Base-by-base conservation (phyloP, 2,329 filamentous ascomycete genomes). In the Microascus cirrosus region DNA sequence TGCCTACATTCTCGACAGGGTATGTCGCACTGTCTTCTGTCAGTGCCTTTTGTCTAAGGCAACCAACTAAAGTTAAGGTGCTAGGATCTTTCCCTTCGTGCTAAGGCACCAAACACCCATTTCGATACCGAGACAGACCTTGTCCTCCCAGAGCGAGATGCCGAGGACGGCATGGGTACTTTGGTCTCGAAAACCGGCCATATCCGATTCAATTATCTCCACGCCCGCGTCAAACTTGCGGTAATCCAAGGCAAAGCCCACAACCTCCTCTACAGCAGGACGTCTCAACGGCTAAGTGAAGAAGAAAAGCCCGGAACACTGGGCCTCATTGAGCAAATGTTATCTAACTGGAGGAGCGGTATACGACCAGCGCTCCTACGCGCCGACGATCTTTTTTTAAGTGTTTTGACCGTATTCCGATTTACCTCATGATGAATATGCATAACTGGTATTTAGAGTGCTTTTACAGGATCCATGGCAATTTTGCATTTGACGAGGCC, bases 241-340 rank as follows among this genome's bases (percentile, higher is more conserved):
- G 69, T 73, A 35, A 67, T 77, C 7, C 60, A 75, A 25, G 74
- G 74, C 20, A 70, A 69, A 54, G 66, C 74, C 0, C 75, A 74
- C 54, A 72, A 76, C 36, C 65, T 68, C 11, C 63, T 76, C 1
- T 71, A 50, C 45, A 50, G 45, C 45, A 50, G 45, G 18, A 20
- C 45, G 7, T 7, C 45, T 18, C 45, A 50, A 18, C 45, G 45
- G 45, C 45, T 50, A 50, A 18, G 20, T n/a, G 45, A 50, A 50
- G 45, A 50, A 7, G 8, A 50, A 18, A 7, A 18, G 18, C 20
- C 45, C 45, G 18, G 18, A 24, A 18, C 45, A 18, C 45, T 50
- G 18, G 8, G 6, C 45, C 7, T 7, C 45, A 50, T 50, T n/a
- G 45, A 50, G 45, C 45, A 50, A n/a, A 50, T 50, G 45, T 18